phyloP scores from a whole-genome alignment of 1,139 yeast genomes.

The Sugiyamaella pinicola region DNA sequence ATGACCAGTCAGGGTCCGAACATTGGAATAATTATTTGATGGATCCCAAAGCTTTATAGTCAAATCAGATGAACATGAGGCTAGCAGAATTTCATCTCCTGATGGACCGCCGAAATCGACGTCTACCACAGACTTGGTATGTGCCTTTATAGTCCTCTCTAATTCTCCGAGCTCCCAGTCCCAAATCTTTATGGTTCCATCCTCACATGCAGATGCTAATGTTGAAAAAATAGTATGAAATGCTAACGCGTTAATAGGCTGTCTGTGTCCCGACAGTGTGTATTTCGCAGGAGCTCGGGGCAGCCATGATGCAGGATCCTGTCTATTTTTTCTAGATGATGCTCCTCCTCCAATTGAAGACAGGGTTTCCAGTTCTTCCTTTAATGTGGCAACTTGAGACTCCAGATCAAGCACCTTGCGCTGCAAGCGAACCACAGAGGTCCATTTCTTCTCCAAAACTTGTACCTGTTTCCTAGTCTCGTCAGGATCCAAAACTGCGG shows the following conservation, averaged over 20 bases:
- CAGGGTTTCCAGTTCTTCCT: conserved; percentile 48
- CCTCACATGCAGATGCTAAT: conserved; percentile 68
- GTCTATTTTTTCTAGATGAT: conserved; percentile 35
- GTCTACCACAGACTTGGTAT: conserved; percentile 68
- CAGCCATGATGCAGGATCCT: conserved; percentile 57
- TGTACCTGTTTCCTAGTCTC: conserved; percentile 25
- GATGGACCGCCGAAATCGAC: conserved; percentile 55
- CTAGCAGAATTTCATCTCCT: conserved; percentile 42
- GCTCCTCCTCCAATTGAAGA: conserved; percentile 1
- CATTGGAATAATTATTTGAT: conserved; percentile 52
- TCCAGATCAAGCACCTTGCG: conserved; percentile 64
- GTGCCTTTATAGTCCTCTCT: conserved; percentile 69
- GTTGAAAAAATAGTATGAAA: conserved; percentile 75
- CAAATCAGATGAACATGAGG: conserved; percentile 76
- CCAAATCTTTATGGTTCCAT: conserved; percentile 78
- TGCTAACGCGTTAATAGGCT: conserved; percentile 62
- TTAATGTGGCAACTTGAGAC: conserved; percentile 47
- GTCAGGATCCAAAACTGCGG: conserved; percentile 3
- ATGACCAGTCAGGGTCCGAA: conserved; percentile 79
- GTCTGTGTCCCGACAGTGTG: conserved; percentile 57
- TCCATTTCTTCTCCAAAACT: conserved; percentile 83
- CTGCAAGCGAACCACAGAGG: conserved; percentile 79
- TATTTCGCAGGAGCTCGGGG: conserved; percentile 58
- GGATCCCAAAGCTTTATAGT: conserved; percentile 73
- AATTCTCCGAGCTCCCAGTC: conserved; percentile 72